A percentile compares a stretch with the other conserved stretches of the same genome.
phyloP scores from a whole-genome alignment of 2,329 filamentous ascomycete genomes.

The Fusarium coffeatum region DNA sequence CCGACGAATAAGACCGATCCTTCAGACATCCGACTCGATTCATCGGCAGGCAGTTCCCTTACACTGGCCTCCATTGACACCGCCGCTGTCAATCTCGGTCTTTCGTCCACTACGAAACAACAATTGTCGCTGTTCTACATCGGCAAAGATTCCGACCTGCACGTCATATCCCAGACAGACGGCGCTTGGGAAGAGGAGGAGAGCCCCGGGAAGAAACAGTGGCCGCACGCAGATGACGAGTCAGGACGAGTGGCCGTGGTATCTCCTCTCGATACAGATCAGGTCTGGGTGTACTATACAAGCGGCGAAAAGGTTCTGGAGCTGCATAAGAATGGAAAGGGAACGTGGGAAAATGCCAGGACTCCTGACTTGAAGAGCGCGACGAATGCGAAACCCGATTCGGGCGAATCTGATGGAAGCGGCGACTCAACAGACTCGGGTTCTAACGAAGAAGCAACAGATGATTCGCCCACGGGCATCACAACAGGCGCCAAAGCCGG shows the following conservation, averaged over 20 bases:
- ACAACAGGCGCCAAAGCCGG: constrained; percentile 28
- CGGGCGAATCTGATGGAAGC: background rate
- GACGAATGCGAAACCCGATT: background rate
- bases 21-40: constrained; percentile 17
- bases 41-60: constrained; percentile 1
- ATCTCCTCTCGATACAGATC: constrained; percentile 13
- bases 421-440: background rate
- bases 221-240: constrained; percentile 18
- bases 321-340: constrained; percentile 4
- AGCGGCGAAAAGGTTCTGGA: constrained; percentile 22
- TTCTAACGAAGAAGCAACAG: background rate
- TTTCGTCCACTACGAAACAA: background rate
- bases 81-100: background rate
- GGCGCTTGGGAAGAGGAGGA: constrained; percentile 6
- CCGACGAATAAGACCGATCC: constrained; percentile 29
- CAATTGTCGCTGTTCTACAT: constrained; percentile 21
- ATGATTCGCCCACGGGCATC: background rate
- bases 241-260: constrained; percentile 25
- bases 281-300: constrained; percentile 29
- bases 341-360: constrained; percentile 9
- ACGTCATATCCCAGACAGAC: background rate
- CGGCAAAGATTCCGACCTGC: constrained; percentile 17
- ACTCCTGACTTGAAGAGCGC: background rate
- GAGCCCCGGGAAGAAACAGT: constrained; percentile 1
- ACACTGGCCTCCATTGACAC: constrained; percentile 7